A percentile compares a stretch with the other conserved stretches of the same genome.
These are phyloP conservation scores for Euphorbia schlechtendalii DNA, from an alignment of 441 rosid genomes.

Conservation along the genomic window DNA sequence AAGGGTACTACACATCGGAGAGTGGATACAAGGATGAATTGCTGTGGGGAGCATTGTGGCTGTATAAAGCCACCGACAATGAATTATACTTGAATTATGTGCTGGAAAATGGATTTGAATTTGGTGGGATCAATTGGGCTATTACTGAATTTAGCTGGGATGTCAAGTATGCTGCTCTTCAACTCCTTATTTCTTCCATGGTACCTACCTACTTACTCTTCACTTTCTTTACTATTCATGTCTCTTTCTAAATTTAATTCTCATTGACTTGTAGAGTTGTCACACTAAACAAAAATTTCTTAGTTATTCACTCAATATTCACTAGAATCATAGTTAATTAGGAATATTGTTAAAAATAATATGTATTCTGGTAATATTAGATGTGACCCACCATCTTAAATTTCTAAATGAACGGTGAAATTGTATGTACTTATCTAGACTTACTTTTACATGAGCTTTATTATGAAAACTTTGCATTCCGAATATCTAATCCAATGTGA, in stretches of 20 bases:
- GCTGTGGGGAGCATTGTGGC: slow-evolving; percentile 89
- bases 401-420: too few relatives aligned
- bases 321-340: too few relatives aligned
- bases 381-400: too few relatives aligned
- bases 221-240: too few relatives aligned
- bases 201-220: slow-evolving; percentile 32
- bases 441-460: too few relatives aligned
- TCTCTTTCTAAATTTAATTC: slow-evolving; percentile 26
- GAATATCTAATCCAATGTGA: too few relatives aligned
- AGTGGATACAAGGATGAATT: slow-evolving; percentile 94
- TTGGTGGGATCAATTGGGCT: slow-evolving; percentile 87
- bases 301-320: too few relatives aligned
- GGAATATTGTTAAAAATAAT: too few relatives aligned
- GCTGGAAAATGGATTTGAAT: slow-evolving; percentile 41
- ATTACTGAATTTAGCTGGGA: slow-evolving; percentile 96
- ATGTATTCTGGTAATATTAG: too few relatives aligned
- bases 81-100: slow-evolving; percentile 48
- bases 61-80: slow-evolving; percentile 78
- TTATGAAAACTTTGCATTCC: too few relatives aligned
- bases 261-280: neutral
- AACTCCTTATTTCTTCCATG: slow-evolving; percentile 56
- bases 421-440: too few relatives aligned
- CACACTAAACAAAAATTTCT: too few relatives aligned
- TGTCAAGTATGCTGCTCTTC: slow-evolving; percentile 86
- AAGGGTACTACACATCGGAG: slow-evolving; percentile 73